Evolutionary conservation across 345 rosid genomes (phyloP).

Genomic region (Durio zibethinus): DNA sequence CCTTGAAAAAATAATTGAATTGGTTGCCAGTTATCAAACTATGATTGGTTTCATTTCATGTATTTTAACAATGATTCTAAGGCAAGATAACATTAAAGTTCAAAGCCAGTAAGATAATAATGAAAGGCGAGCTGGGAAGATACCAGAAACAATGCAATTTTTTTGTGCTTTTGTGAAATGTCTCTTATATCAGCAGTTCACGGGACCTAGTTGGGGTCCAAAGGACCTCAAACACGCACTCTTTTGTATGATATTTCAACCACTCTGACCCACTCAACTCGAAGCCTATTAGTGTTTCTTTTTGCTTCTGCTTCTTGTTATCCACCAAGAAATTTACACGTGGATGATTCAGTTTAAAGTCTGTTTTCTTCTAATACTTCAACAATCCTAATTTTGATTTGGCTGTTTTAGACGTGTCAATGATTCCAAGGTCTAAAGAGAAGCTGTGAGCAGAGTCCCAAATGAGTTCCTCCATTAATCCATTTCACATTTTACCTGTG

Average conservation of each 20-base stretch:
- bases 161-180: not conserved
- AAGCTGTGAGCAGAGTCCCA: not conserved
- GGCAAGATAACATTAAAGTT: not conserved
- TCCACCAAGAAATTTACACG: not conserved
- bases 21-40: not conserved
- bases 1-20: not conserved
- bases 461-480: not conserved
- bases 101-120: not conserved
- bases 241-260: not conserved
- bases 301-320: not conserved
- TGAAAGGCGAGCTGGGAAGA: not conserved
- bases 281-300: not conserved
- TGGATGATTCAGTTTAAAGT: not conserved
- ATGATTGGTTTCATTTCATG: constrained; percentile 2
- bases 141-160: not conserved
- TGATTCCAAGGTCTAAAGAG: not conserved
- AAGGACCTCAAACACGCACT: not conserved
- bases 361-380: too few species aligned
- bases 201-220: not conserved
- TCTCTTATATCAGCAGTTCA: not conserved
- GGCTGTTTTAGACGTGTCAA: not conserved
- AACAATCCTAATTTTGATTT: not conserved
- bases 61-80: not conserved
- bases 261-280: not conserved
- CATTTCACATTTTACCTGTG: not conserved